Conservation (phyloP, 176 grass and related monocot genomes). For the Zoysia japonica region DNA sequence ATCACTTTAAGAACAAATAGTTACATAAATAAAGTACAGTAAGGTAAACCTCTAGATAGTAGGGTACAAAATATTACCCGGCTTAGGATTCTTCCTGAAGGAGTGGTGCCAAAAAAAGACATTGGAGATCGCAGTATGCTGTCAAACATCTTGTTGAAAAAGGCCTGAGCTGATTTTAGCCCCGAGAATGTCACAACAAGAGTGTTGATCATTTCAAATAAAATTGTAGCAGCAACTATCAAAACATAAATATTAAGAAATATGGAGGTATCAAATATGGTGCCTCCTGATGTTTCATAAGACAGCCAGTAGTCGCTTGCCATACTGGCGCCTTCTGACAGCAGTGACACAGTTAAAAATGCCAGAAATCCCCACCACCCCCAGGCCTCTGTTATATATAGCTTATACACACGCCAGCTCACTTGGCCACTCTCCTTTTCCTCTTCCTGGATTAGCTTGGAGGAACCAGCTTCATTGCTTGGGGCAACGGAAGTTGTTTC, state of each 20-base stretch:
- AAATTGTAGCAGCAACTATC: constrained; percentile 59
- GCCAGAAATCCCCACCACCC: constrained; percentile 73
- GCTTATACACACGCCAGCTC: constrained; percentile 68
- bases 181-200: constrained; percentile 66
- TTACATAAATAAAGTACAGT: neutral
- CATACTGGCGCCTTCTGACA: constrained; percentile 66
- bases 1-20: constrained; percentile 1
- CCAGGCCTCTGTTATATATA: constrained; percentile 84
- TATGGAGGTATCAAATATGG: constrained; percentile 56
- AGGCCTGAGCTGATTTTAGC: constrained; percentile 73
- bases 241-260: constrained; percentile 73
- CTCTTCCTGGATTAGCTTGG: constrained; percentile 79
- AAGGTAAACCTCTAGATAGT: constrained; percentile 9
- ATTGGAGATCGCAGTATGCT: constrained; percentile 89
- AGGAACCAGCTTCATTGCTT: constrained; percentile 51
- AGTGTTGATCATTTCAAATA: constrained; percentile 51
- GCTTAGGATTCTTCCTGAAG: constrained; percentile 93
- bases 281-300: constrained; percentile 73
- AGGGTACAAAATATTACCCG: constrained; percentile 53
- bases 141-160: constrained; percentile 79
- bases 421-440: constrained; percentile 82
- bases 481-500: neutral
- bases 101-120: constrained; percentile 97
- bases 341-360: constrained; percentile 41
- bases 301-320: constrained; percentile 93